Conservation (phyloP, 2,329 filamentous ascomycete species). For the Aspergillus costaricaensis region DNA sequence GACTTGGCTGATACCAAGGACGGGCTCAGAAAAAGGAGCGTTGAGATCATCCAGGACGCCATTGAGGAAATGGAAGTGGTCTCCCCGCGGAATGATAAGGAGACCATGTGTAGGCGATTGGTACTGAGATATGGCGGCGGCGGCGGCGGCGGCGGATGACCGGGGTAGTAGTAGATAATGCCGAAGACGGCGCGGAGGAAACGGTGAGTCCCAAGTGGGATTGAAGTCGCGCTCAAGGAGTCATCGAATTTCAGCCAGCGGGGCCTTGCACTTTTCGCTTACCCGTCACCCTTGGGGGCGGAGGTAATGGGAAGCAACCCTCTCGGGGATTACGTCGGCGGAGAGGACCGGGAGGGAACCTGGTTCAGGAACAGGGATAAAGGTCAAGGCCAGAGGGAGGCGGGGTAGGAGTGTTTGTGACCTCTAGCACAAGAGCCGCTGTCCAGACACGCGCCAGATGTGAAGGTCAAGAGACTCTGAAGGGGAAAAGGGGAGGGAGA, state of each 20-base stretch:
- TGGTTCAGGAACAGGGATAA: background rate
- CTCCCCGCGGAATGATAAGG: conserved; percentile 21
- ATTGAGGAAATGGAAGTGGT: conserved; percentile 17
- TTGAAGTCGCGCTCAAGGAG: conserved; percentile 17
- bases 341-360: background rate
- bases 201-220: conserved; percentile 23
- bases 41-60: conserved; percentile 28
- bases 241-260: conserved; percentile 15
- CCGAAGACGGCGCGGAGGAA: background rate
- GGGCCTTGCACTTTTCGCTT: background rate
- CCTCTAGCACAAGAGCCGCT: too few relatives aligned
- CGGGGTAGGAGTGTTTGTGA: too few relatives aligned
- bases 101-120: conserved; percentile 19
- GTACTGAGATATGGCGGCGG: background rate
- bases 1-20: conserved; percentile 48
- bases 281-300: background rate
- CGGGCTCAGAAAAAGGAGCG: conserved; percentile 30
- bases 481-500: background rate
- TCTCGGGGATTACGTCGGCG: background rate
- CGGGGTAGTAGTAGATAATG: background rate
- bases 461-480: too few relatives aligned
- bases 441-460: too few relatives aligned
- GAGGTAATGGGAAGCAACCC: background rate
- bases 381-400: too few relatives aligned
- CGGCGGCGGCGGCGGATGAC: background rate